These are phyloP conservation scores for Chamaecrista fasciculata DNA, from an alignment of 306 rosid genomes.

Conservation along the genomic window DNA sequence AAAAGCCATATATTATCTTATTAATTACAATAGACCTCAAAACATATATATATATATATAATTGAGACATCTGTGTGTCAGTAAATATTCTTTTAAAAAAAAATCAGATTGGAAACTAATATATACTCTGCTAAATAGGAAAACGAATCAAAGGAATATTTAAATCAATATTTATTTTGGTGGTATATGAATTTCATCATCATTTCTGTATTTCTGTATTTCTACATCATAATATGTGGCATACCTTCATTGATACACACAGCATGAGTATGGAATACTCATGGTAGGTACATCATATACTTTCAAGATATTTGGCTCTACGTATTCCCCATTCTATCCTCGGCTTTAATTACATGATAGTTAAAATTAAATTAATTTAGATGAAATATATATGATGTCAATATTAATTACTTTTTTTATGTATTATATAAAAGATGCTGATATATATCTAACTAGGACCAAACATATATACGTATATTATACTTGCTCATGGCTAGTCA, in stretches of 20 bases:
- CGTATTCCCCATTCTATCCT: conserved; percentile 27
- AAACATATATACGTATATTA: too few relatives aligned
- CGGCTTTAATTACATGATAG: neutral
- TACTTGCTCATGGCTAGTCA: too few relatives aligned
- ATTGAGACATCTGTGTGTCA: too few relatives aligned
- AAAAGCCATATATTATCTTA: neutral
- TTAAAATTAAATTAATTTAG: neutral
- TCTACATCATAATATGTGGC: conserved; percentile 24
- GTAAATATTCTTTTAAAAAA: too few relatives aligned
- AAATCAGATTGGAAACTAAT: too few relatives aligned
- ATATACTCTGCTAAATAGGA: neutral
- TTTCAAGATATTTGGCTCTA: neutral
- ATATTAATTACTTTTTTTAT: too few relatives aligned
- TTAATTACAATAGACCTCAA: neutral
- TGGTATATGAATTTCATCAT: too few relatives aligned
- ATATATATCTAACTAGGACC: too few relatives aligned
- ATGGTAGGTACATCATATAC: conserved; percentile 26
- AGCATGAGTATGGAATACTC: conserved; percentile 36
- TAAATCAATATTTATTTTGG: too few relatives aligned
- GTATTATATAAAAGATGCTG: too few relatives aligned
- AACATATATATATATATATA: neutral
- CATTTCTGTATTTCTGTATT: too few relatives aligned
- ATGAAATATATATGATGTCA: neutral
- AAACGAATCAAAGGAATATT: neutral
- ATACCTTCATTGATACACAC: conserved; percentile 34